These are phyloP conservation scores for Dendrothele bispora DNA, from an alignment of 768 basidiomycete genomes.

Conservation along the genomic window DNA sequence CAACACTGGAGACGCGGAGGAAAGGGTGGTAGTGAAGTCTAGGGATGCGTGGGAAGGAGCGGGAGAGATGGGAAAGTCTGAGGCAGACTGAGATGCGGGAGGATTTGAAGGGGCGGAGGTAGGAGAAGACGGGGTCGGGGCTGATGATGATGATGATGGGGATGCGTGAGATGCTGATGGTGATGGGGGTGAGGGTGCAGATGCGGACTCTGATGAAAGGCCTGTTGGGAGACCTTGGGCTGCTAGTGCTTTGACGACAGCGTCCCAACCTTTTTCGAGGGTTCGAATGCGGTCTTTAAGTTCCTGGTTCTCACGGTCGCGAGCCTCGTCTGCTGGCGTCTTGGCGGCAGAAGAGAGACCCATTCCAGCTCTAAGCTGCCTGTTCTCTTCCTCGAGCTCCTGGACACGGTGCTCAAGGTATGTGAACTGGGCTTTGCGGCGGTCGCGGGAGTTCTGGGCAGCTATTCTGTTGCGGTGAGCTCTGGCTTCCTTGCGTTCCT, in stretches of 20 bases:
- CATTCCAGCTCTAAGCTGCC: slow-evolving; percentile 61
- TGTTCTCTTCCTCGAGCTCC: slow-evolving; percentile 85
- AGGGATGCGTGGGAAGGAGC: slow-evolving; percentile 30
- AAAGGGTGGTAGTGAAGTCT: slow-evolving; percentile 31
- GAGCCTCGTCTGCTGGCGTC: slow-evolving; percentile 24
- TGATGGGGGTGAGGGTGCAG: slow-evolving; percentile 2
- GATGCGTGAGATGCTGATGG: too few relatives aligned
- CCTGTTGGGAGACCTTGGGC: slow-evolving; percentile 63
- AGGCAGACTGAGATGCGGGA: too few relatives aligned
- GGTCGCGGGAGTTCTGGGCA: slow-evolving; percentile 90
- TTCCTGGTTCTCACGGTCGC: slow-evolving; percentile 71
- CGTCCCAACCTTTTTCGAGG: slow-evolving; percentile 81
- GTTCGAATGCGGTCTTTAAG: slow-evolving; percentile 74
- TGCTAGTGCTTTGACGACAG: slow-evolving; percentile 72
- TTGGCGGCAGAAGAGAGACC: slow-evolving; percentile 20
- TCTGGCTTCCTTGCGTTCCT: slow-evolving; percentile 84
- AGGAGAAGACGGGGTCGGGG: slow-evolving; percentile 29
- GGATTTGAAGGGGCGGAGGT: too few relatives aligned
- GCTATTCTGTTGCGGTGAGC: slow-evolving; percentile 93
- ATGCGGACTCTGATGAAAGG: slow-evolving; percentile 19
- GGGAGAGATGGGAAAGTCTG: slow-evolving; percentile 38
- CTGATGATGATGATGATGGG: slow-evolving; percentile 17
- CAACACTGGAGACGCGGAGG: slow-evolving; percentile 27
- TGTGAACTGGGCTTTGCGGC: slow-evolving; percentile 80
- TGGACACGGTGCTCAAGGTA: slow-evolving; percentile 65